phyloP scores from a whole-genome alignment of 1,139 yeast species.

The Yamadazyma diospyri region DNA sequence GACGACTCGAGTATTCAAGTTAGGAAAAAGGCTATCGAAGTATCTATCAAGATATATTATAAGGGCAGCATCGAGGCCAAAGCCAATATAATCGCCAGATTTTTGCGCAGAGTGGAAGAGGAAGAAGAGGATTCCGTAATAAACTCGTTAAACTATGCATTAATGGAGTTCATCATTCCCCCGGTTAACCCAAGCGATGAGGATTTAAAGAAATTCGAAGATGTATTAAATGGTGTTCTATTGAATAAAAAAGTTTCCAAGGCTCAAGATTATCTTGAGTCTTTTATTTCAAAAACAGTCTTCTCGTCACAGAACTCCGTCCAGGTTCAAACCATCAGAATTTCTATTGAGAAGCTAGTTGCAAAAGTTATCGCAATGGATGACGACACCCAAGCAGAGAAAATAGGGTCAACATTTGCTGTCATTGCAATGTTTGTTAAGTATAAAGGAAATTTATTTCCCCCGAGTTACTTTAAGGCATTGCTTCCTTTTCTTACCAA shows the following conservation, averaged over 20 bases:
- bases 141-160: not conserved
- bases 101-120: slow-evolving; percentile 59
- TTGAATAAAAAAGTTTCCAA: not conserved
- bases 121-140: slow-evolving; percentile 56
- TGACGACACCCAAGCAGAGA: slow-evolving; percentile 1
- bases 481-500: slow-evolving; percentile 59
- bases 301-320: not conserved
- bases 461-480: slow-evolving; percentile 61
- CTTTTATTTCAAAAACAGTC: not conserved
- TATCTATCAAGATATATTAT: slow-evolving; percentile 48
- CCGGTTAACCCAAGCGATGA: not conserved
- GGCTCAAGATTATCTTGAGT: slow-evolving; percentile 4
- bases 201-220: not conserved
- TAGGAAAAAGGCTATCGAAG: slow-evolving; percentile 56
- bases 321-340: not conserved
- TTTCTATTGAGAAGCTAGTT: not conserved
- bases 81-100: slow-evolving; percentile 43
- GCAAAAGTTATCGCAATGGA: not conserved
- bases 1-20: slow-evolving; percentile 64
- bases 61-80: slow-evolving; percentile 31
- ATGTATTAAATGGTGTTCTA: not conserved
- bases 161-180: not conserved
- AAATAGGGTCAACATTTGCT: slow-evolving; percentile 15
- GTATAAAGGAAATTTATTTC: slow-evolving; percentile 47
- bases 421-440: slow-evolving; percentile 53